Base-by-base conservation (phyloP, 345 rosid species). In the Leavenworthia alabamica region DNA sequence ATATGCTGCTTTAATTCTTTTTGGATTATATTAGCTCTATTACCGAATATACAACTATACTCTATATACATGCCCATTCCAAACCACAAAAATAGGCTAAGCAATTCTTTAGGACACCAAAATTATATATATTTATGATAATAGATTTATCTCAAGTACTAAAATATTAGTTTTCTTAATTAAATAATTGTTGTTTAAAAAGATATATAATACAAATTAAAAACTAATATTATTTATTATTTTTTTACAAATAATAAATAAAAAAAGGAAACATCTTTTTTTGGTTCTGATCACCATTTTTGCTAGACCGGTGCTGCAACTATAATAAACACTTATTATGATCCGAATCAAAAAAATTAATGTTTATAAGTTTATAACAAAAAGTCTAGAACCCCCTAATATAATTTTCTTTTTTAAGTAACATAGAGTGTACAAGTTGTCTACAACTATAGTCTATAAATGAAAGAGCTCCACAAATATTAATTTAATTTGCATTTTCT, bases 381-480 rank as follows among this genome's bases (percentile, higher is more conserved):
- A 44, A 16, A 40, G 33, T 28, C 19, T 14, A 27, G n/a, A 67
- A 58, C 20, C 23, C 37, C 19, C 52, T 59, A 16, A 29, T 33
- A 26, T 16, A 41, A 13, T 50, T 37, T 42, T 31, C 28, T 11
- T 22, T 60, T 16, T 8, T 2, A 6, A 23, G 31, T 36, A 41
- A 31, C 31, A 50, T 50, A 52, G 73, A 52, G 68, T 67, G 66
- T 69, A 69, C 62, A 61, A 69, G 49, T 69, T 69, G 68, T 45
- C 20, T 53, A 60, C 67, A 52, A 52, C 48, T 16, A 51, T 15
- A 24, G 40, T 43, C 33, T 12, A 43, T 22, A 24, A 24, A 59
- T 60, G 55, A 60, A 42, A 59, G 66, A 35, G 27, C 7, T 47
- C 52, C 36, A 4, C 16, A 40, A 7, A 9, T 48, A 41, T 16